Base-by-base conservation (phyloP, 2,329 filamentous ascomycete species). In the Nigrospora oryzae region DNA sequence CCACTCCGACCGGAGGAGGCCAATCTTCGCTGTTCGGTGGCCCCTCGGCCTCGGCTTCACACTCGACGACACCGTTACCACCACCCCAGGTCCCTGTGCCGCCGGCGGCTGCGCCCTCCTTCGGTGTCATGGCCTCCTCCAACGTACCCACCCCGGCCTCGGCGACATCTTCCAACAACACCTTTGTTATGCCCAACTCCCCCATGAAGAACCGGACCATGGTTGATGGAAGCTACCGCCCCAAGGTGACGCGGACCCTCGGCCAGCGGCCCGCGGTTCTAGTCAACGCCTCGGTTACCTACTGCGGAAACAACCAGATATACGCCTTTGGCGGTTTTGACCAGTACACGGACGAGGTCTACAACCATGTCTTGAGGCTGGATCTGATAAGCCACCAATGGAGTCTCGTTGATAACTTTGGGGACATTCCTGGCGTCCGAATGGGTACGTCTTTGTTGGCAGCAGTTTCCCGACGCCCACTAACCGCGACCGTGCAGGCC, bases 281-380 rank as follows among this genome's bases (percentile, higher is more conserved):
- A 41, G 91, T 98, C 54, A 98, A 98, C 71, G 93, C 93, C 43
- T 97, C 93, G 1, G 91, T 97, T 49, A 98, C 93, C n/a, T 96
- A 95, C 64, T 95, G 93, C 59, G 90, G 90, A 48, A 93, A 95
- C 67, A 93, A 97, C 63, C 83, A 93, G 65, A 97, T 98, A 56
- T 97, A 94, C 66, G 93, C 91, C 11, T 98, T 98, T 71, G 93
- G 93, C 37, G 93, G 93, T 15, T 98, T 98, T 60, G 93, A 98
- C 61, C 91, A 97, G 65, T 97, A 95, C 62, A 98, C 93, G 1
- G 93, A 98, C 63, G 93, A 98, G 70, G 87, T 98, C 15, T 98
- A 98, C 68, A 98, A 98, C 61, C 93, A 98, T 68, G 93, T 98
- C 36, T 73, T 98, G 51, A 84, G 82, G 56, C 70, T 98, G 42